Evolutionary conservation across 1,139 yeast species (phyloP), one percentile per base, ranked within the genome.

Genomic region (Yamadazyma taylorii): DNA sequence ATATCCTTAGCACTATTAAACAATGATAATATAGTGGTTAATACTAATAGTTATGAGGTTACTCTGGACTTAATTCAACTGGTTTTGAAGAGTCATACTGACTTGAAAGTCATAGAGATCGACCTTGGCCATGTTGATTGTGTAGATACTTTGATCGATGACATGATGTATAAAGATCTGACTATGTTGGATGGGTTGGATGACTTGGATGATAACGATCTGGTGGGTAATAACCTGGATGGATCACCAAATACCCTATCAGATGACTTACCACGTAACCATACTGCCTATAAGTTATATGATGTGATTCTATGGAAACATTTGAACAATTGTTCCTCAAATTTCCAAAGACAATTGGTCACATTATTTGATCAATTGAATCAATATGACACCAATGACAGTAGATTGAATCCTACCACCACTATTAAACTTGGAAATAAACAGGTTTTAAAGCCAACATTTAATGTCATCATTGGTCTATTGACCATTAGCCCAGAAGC

Each of bases 281-380:
- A 30, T 36, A 40, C 32, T 17, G 34, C n/a, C n/a, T n/a, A n/a
- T n/a, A 10, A 26, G 23, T 30, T 33, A 13, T 43, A 19, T 12
- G 36, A 36, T 10, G 37, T 45, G 16, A 24, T 41, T 5, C 27
- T 47, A 6, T 30, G 38, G 24, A 21, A 32, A 43, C 50, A 36
- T 43, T 43, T 36, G 24, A 61, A 60, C 34, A 36, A 40, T 14
- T 33, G 53, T 19, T 22, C 51, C 2, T 27, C 28, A 1, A 43
- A 41, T 5, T 51, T 46, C 10, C 71, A 64, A 37, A 54, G 51
- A 34, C 45, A 52, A 32, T 46, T 65, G 37, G 55, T 61, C 10
- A 46, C 51, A 19, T 43, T 63, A n/a, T 44, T 69, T n/a, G 49
- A 58, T 35, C 53, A 60, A 43, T 33, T 70, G 13, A 68, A 66